A percentile compares a stretch with the other conserved stretches of the same genome.
phyloP scores from a whole-genome alignment of 2,329 filamentous ascomycete species.

The Diaporthe sp. region DNA sequence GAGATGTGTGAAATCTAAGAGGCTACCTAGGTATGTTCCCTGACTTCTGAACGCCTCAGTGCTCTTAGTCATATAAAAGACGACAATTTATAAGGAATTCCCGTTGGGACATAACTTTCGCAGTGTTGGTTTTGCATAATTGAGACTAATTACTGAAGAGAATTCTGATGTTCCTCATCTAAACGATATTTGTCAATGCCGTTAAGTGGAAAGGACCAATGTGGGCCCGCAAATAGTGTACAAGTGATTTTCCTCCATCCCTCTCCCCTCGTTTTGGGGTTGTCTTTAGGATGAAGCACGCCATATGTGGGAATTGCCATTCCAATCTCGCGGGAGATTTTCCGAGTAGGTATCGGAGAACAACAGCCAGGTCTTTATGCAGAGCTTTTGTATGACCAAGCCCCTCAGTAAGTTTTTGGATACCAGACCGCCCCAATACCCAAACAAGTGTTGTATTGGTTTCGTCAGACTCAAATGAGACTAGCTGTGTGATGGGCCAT shows the following conservation, averaged over 20 bases:
- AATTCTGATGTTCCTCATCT: not conserved
- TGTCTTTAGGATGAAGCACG: not conserved
- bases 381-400: not conserved
- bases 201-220: not conserved
- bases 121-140: not conserved
- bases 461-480: too few relatives aligned
- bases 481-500: too few relatives aligned
- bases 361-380: not conserved
- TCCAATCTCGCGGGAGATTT: too few relatives aligned
- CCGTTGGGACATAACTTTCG: not conserved
- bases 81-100: not conserved
- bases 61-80: not conserved
- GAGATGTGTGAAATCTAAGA: not conserved
- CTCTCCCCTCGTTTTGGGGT: not conserved
- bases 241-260: not conserved
- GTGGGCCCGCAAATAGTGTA: not conserved
- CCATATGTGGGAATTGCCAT: too few relatives aligned
- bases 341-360: not conserved
- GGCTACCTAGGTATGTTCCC: too few relatives aligned
- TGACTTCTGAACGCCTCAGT: not conserved
- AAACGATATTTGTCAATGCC: not conserved
- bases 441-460: too few relatives aligned
- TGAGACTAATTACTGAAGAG: not conserved
- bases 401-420: too few relatives aligned
- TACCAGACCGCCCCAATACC: too few relatives aligned